Evolutionary conservation across 148 eudicot species (phyloP).

Genomic region (Fagopyrum tataricum): DNA sequence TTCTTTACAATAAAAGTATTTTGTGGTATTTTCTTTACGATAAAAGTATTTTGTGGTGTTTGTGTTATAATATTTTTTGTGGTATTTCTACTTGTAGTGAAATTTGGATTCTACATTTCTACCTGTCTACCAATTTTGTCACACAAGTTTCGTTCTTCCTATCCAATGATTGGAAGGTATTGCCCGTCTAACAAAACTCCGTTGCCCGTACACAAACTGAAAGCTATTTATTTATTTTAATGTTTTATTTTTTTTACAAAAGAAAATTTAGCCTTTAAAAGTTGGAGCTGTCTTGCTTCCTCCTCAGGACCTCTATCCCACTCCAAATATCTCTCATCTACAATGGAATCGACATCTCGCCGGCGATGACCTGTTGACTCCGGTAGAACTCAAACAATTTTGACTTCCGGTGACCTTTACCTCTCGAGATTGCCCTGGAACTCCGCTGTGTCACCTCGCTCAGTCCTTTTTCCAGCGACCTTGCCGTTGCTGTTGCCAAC

Average conservation of each 20-base stretch:
- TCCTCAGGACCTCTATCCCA: conserved; percentile 1
- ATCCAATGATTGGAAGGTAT: conserved; percentile 7
- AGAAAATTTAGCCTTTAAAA: background rate
- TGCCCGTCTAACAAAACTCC: conserved; percentile 6
- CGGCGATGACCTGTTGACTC: conserved; percentile 8
- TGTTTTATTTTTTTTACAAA: background rate
- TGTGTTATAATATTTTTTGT: no score
- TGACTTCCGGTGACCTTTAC: background rate
- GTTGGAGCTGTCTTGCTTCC: background rate
- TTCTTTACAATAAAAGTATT: no score
- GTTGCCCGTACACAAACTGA: conserved; percentile 8
- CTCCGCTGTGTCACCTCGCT: background rate
- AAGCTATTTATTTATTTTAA: background rate
- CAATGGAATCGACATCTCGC: conserved; percentile 9
- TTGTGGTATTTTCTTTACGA: no score
- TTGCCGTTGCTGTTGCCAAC: conserved; percentile 12
- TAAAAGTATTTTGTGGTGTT: no score
- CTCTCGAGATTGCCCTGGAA: background rate
- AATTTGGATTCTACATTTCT: background rate
- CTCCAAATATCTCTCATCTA: background rate
- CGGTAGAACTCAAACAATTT: background rate
- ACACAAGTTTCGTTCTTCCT: background rate
- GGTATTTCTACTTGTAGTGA: no score
- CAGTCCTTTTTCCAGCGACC: background rate
- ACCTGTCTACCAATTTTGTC: background rate